Evolutionary conservation across 1,284 basidiomycete genomes (phyloP).

Genomic region (Clitocybe nebularis): DNA sequence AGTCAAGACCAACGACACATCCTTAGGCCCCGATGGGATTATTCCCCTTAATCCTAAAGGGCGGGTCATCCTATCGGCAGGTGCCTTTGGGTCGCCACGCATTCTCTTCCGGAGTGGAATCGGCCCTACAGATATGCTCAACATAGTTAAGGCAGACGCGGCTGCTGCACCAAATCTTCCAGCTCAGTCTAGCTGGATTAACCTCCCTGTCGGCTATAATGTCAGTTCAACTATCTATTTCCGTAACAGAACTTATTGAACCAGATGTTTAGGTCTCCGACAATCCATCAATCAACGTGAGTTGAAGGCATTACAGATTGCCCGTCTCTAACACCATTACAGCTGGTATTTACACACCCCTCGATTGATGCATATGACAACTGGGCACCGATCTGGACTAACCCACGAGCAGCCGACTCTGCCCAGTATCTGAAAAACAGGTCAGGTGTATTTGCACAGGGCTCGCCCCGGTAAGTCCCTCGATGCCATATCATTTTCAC

Average conservation of each 20-base stretch:
- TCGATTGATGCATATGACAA: constrained; percentile 61
- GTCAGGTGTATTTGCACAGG: constrained; percentile 53
- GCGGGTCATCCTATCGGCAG: constrained; percentile 57
- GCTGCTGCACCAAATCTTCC: constrained; percentile 46
- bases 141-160: constrained; percentile 43
- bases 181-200: constrained; percentile 47
- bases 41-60: constrained; percentile 54
- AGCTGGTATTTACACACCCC: constrained; percentile 65
- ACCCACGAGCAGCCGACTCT: constrained; percentile 51
- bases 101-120: constrained; percentile 64
- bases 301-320: constrained; percentile 17
- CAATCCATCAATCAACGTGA: constrained; percentile 62
- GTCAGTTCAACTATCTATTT: constrained; percentile 20
- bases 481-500: not conserved
- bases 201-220: constrained; percentile 55
- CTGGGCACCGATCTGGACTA: constrained; percentile 54
- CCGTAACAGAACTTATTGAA: not conserved
- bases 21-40: constrained; percentile 49
- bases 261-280: constrained; percentile 41
- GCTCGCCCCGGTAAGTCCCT: constrained; percentile 48
- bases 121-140: constrained; percentile 57
- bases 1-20: constrained; percentile 58
- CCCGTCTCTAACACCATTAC: no score
- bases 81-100: constrained; percentile 53
- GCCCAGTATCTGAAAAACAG: constrained; percentile 47